Conservation (phyloP, 106 monocot species). For the Dioscorea zingiberensis region DNA sequence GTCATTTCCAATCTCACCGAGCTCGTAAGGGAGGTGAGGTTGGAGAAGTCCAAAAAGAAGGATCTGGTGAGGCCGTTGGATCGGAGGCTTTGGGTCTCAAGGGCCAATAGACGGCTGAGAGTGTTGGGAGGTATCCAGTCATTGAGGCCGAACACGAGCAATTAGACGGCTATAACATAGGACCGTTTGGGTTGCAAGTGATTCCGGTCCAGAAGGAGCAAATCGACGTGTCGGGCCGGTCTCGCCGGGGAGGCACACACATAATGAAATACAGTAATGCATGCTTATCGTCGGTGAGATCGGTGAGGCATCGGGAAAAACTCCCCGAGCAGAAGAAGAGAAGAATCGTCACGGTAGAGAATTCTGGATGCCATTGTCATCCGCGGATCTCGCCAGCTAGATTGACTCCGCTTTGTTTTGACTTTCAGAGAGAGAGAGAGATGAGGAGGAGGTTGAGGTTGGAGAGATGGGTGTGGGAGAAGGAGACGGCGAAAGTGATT, state of each 20-base stretch:
- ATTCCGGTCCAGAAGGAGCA: slow-evolving; percentile 68
- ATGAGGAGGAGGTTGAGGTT: too few species aligned
- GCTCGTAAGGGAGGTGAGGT: slow-evolving; percentile 46
- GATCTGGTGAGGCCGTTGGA: slow-evolving; percentile 57
- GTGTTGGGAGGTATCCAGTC: slow-evolving; percentile 68
- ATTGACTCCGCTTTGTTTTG: too few species aligned
- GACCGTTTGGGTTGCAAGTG: slow-evolving; percentile 36
- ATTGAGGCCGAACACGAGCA: slow-evolving; percentile 55
- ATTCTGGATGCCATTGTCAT: too few species aligned
- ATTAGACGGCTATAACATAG: slow-evolving; percentile 53
- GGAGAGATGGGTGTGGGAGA: too few species aligned
- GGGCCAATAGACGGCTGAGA: slow-evolving; percentile 48
- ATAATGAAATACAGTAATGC: slow-evolving; percentile 75
- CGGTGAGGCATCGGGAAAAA: slow-evolving; percentile 3
- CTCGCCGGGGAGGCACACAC: slow-evolving; percentile 15
- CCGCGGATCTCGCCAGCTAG: too few species aligned
- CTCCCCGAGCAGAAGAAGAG: slow-evolving; percentile 6
- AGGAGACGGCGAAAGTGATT: too few species aligned
- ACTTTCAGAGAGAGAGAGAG: too few species aligned
- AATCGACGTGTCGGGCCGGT: slow-evolving; percentile 16
- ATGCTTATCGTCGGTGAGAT: slow-evolving; percentile 47
- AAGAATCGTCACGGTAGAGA: slow-evolving; percentile 1
- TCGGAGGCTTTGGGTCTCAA: slow-evolving; percentile 61
- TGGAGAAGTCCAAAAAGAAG: slow-evolving; percentile 57
- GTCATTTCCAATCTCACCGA: too few species aligned